Percentiles rank a stretch among this genome's conserved stretches.
Conservation (phyloP, 805 yeast species). For the Ogataea salicorniae region DNA sequence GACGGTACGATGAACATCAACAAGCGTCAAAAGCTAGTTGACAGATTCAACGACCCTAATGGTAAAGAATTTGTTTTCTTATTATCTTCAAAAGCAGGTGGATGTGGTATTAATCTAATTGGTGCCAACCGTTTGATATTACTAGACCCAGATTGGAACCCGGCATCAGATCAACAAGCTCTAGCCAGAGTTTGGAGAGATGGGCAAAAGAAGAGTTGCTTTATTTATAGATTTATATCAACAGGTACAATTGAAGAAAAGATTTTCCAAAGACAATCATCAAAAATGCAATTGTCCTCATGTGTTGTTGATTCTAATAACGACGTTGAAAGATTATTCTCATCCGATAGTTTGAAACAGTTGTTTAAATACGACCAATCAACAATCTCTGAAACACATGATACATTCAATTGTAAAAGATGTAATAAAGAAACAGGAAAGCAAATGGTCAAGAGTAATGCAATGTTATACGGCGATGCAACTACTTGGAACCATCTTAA, state of each 20-base stretch:
- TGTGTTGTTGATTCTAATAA: conserved; percentile 96
- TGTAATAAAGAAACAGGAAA: conserved; percentile 49
- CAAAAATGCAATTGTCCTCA: conserved; percentile 87
- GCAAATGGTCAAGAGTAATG: conserved; percentile 64
- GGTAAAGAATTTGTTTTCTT: conserved; percentile 83
- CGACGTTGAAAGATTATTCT: conserved; percentile 88
- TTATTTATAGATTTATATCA: conserved; percentile 85
- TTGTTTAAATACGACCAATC: conserved; percentile 65
- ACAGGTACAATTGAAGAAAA: conserved; percentile 97
- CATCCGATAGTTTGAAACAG: conserved; percentile 72
- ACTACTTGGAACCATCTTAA: conserved; percentile 95
- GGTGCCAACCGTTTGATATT: conserved; percentile 91
- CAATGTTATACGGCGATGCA: conserved; percentile 96
- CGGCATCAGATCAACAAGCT: conserved; percentile 97
- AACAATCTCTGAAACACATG: conserved; percentile 87
- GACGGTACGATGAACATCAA: conserved; percentile 93
- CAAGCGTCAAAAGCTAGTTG: conserved; percentile 90
- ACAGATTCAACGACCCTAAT: conserved; percentile 84
- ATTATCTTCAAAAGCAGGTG: conserved; percentile 94
- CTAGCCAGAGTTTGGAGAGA: conserved; percentile 98
- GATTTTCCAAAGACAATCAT: conserved; percentile 90
- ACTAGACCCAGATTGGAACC: conserved; percentile 95
- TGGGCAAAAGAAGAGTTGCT: conserved; percentile 96
- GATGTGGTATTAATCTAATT: conserved; percentile 94
- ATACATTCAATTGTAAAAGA: conserved; percentile 81